A percentile compares a stretch with the other conserved stretches of the same genome.
phyloP scores from a whole-genome alignment of 495 filamentous ascomycete species.

The Apiosordaria backusii region DNA sequence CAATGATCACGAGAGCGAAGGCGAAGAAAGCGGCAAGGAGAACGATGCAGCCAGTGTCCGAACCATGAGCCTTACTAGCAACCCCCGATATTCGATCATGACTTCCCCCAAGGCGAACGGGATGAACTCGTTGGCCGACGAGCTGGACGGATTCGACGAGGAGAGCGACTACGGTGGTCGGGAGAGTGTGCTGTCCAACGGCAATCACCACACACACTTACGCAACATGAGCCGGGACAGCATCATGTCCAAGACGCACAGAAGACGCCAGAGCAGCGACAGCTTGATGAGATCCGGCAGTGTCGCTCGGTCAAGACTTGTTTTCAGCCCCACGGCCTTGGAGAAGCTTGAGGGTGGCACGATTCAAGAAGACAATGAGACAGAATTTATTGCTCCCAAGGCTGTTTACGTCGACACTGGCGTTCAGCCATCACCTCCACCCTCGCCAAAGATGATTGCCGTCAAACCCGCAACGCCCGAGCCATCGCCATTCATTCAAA shows the following conservation, averaged over 20 bases:
- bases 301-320: slow-evolving; percentile 44
- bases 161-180: slow-evolving; percentile 52
- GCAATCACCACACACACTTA: slow-evolving; percentile 29
- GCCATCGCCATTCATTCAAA: slow-evolving; percentile 25
- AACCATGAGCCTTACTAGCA: slow-evolving; percentile 72
- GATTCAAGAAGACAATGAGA: slow-evolving; percentile 49
- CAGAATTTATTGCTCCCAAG: slow-evolving; percentile 21
- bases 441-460: slow-evolving; percentile 58
- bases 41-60: slow-evolving; percentile 77
- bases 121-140: slow-evolving; percentile 80
- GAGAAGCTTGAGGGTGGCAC: slow-evolving; percentile 48
- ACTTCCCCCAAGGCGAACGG: slow-evolving; percentile 54
- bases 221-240: slow-evolving; percentile 37
- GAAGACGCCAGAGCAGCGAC: slow-evolving; percentile 49
- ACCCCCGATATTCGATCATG: slow-evolving; percentile 67
- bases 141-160: slow-evolving; percentile 75
- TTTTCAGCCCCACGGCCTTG: slow-evolving; percentile 46
- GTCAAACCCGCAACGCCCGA: slow-evolving; percentile 42
- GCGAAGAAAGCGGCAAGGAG: slow-evolving; percentile 52
- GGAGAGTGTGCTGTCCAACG: slow-evolving; percentile 49
- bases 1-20: slow-evolving; percentile 46
- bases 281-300: slow-evolving; percentile 50
- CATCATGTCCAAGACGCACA: slow-evolving; percentile 41
- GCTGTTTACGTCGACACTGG: slow-evolving; percentile 65
- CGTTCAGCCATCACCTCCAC: slow-evolving; percentile 77